Evolutionary conservation across 176 grass and related monocot genomes (phyloP), one percentile per base, ranked within the genome.

Genomic region (Juncus effusus): DNA sequence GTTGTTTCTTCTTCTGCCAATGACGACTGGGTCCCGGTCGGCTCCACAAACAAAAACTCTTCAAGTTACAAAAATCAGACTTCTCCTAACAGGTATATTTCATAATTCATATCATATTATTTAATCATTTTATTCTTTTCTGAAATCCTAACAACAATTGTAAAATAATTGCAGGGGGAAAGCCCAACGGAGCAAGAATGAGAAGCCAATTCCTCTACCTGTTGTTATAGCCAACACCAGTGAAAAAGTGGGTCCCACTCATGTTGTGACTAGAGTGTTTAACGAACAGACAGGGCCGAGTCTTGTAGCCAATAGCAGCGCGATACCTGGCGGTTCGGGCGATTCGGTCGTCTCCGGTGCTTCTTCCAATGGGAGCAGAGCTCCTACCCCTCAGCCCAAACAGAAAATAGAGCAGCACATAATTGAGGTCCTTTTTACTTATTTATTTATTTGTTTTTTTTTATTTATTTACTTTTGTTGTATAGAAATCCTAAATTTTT

Each of bases 41-140:
- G 38, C 75, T 63, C 77, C 59, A 73, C 86, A 76, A 69, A 67
- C 60, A 92, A 89, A 59, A 75, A 82, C 68, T 60, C 72, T 60
- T 64, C 68, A 77, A 82, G 76, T 35, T 83, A 76, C 78, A 86
- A 73, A 72, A 73, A 60, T 38, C 83, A 86, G 16, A 77, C 77
- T 73, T 80, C 81, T 65, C 73, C 76, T 60, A 82, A 54, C 62
- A 93, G 88, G 94, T 89, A 56, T 64, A 61, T 79, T 82, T 73
- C 65, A 59, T 72, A 42, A 38, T 72, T 7, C 10, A 54, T 56
- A 35, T 69, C n/a, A 56, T 40, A 40, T 39, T 15, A 10, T 41
- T 11, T 14, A 6, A 68, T 40, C 47, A 69, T 69, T 8, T 19
- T 39, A 2, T n/a, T n/a, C n/a, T 28, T 0, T 28, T 28, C 1